Conservation (phyloP, 2,329 filamentous ascomycete genomes). For the Epichloe bromicola region DNA sequence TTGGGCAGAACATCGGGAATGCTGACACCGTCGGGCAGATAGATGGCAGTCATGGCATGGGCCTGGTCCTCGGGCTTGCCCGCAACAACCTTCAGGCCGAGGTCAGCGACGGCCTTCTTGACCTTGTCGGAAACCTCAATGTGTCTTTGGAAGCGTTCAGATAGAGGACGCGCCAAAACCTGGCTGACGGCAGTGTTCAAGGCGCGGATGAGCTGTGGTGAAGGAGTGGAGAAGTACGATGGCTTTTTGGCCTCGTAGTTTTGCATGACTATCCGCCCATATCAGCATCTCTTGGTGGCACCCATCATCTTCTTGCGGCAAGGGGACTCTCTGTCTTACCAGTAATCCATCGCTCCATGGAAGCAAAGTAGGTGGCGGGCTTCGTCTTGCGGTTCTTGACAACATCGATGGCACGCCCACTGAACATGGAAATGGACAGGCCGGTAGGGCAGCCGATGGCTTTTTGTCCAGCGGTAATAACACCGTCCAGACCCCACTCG, state of each 20-base stretch:
- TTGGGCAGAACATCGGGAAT: constrained; percentile 75
- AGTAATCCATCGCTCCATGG: constrained; percentile 93
- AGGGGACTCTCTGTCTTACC: constrained; percentile 37
- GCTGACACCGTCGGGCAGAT: constrained; percentile 73
- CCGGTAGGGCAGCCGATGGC: constrained; percentile 92
- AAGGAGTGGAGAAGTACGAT: constrained; percentile 94
- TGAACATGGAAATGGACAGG: constrained; percentile 88
- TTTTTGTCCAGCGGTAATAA: constrained; percentile 92
- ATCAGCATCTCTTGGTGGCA: neutral
- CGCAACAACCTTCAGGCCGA: constrained; percentile 82
- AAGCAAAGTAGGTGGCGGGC: constrained; percentile 84
- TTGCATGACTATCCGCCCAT: constrained; percentile 62
- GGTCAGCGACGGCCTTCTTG: constrained; percentile 66
- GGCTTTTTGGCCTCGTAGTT: constrained; percentile 98
- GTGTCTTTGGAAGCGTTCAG: constrained; percentile 75
- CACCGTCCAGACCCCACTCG: constrained; percentile 83
- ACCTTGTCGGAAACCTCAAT: constrained; percentile 67
- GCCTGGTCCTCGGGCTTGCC: constrained; percentile 80
- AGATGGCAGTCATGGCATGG: constrained; percentile 96
- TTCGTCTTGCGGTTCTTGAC: constrained; percentile 72
- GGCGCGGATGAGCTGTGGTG: constrained; percentile 85
- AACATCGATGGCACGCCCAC: constrained; percentile 68
- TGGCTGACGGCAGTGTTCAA: constrained; percentile 80
- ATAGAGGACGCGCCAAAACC: constrained; percentile 67
- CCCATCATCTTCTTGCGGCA: too few species aligned